Evolutionary conservation across 1,284 basidiomycete species (phyloP).

Genomic region (Irpex rosettiformis): DNA sequence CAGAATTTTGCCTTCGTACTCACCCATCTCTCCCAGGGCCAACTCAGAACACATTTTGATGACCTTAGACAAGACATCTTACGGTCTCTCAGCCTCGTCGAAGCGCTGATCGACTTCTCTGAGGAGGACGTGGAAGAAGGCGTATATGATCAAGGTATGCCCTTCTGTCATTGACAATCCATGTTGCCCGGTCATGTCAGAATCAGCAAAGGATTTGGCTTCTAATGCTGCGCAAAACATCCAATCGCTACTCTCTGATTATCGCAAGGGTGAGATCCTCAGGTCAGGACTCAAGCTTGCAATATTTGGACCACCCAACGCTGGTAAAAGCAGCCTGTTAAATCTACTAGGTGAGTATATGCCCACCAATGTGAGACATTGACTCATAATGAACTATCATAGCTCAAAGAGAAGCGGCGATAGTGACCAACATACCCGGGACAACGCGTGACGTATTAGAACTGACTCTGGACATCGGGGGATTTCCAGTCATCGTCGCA

Average conservation of each 20-base stretch:
- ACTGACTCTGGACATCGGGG: slow-evolving; percentile 81
- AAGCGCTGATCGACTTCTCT: slow-evolving; percentile 89
- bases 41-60: slow-evolving; percentile 56
- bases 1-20: neutral
- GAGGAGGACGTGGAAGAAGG: slow-evolving; percentile 86
- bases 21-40: slow-evolving; percentile 43
- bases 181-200: neutral
- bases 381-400: neutral
- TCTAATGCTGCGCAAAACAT: slow-evolving; percentile 46
- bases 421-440: slow-evolving; percentile 82
- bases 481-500: slow-evolving; percentile 73
- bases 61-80: slow-evolving; percentile 63
- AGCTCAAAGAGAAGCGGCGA: slow-evolving; percentile 83
- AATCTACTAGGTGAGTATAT: slow-evolving; percentile 69
- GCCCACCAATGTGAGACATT: neutral
- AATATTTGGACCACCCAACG: slow-evolving; percentile 89
- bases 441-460: slow-evolving; percentile 87
- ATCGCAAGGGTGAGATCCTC: slow-evolving; percentile 76
- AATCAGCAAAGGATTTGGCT: slow-evolving; percentile 39
- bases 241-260: slow-evolving; percentile 57
- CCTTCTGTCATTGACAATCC: neutral
- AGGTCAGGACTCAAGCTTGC: slow-evolving; percentile 78
- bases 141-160: slow-evolving; percentile 60
- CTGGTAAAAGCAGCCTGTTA: slow-evolving; percentile 82
- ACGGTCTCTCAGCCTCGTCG: slow-evolving; percentile 69